phyloP scores from a whole-genome alignment of 192 early-diverging fungal genomes.

The Chytriomyces sp. region DNA sequence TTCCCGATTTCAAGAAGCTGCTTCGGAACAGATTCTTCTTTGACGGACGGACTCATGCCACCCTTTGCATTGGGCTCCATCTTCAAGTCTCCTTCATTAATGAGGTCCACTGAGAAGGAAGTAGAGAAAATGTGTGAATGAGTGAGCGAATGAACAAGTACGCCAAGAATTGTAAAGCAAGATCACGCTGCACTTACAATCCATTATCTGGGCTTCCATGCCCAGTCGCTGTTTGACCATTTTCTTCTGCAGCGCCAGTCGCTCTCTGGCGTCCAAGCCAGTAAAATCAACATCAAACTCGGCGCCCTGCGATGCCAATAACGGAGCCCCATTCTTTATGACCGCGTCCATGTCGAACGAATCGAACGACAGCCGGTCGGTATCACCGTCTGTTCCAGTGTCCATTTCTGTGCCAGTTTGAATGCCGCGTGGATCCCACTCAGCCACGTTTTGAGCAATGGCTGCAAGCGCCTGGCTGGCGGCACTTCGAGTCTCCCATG shows the following conservation, averaged over 20 bases:
- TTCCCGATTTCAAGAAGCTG: slow-evolving; percentile 38
- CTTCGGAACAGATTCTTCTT: slow-evolving; percentile 31
- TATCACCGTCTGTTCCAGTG: background rate
- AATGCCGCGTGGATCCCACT: slow-evolving; percentile 62
- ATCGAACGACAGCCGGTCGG: slow-evolving; percentile 66
- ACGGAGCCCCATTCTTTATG: slow-evolving; percentile 72
- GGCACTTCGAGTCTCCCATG: slow-evolving; percentile 97
- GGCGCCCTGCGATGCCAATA: slow-evolving; percentile 86
- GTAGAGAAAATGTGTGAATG: background rate
- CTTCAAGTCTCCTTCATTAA: slow-evolving; percentile 80
- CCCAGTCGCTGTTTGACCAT: slow-evolving; percentile 85
- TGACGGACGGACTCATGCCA: background rate
- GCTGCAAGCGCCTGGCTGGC: slow-evolving; percentile 89
- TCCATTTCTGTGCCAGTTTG: background rate
- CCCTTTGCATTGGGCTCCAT: slow-evolving; percentile 1
- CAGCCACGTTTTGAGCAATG: slow-evolving; percentile 86
- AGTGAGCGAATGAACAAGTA: background rate
- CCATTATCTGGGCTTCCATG: slow-evolving; percentile 86
- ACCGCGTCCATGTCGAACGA: slow-evolving; percentile 85
- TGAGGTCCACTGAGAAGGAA: slow-evolving; percentile 68
- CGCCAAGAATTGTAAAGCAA: background rate
- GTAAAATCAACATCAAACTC: slow-evolving; percentile 88
- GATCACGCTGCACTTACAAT: slow-evolving; percentile 56
- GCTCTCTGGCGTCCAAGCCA: slow-evolving; percentile 75
- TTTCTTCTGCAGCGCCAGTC: slow-evolving; percentile 80